A percentile compares a stretch with the other conserved stretches of the same genome.
phyloP scores from a whole-genome alignment of 1,139 yeast genomes.

The Zygoascus sp. region DNA sequence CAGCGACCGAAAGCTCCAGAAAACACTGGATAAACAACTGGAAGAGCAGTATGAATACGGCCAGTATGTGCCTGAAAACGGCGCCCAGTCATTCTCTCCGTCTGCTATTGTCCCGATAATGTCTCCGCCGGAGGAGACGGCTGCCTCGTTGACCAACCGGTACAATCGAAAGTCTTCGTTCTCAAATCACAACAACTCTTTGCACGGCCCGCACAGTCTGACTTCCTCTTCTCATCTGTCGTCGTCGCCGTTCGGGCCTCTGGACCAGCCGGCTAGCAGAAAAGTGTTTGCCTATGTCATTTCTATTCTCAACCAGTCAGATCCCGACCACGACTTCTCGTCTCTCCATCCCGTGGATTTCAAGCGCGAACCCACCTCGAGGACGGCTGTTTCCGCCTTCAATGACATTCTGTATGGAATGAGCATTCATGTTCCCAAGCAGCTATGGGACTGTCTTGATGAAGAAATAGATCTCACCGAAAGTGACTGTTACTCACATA shows the following conservation, averaged over 20 bases:
- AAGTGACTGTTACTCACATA: conserved; percentile 72
- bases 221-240: conserved; percentile 25
- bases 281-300: conserved; percentile 87
- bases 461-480: conserved; percentile 76
- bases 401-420: conserved; percentile 76
- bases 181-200: conserved; percentile 16
- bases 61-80: neutral
- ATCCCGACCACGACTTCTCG: conserved; percentile 94
- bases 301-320: conserved; percentile 84
- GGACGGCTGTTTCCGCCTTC: conserved; percentile 62
- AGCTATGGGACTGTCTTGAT: conserved; percentile 89
- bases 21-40: conserved; percentile 74
- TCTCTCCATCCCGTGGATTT: conserved; percentile 85
- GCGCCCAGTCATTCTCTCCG: conserved; percentile 7
- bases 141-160: conserved; percentile 52
- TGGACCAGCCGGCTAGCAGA: conserved; percentile 75
- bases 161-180: conserved; percentile 39
- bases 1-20: conserved; percentile 81
- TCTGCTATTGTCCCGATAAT: conserved; percentile 8
- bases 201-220: conserved; percentile 17
- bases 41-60: conserved; percentile 12
- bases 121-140: conserved; percentile 12
- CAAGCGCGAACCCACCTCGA: conserved; percentile 46
- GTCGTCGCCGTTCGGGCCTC: conserved; percentile 87
- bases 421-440: conserved; percentile 54